These are phyloP conservation scores for Anethum foeniculum DNA, from an alignment of 140 eudicot genomes.

Conservation along the genomic window DNA sequence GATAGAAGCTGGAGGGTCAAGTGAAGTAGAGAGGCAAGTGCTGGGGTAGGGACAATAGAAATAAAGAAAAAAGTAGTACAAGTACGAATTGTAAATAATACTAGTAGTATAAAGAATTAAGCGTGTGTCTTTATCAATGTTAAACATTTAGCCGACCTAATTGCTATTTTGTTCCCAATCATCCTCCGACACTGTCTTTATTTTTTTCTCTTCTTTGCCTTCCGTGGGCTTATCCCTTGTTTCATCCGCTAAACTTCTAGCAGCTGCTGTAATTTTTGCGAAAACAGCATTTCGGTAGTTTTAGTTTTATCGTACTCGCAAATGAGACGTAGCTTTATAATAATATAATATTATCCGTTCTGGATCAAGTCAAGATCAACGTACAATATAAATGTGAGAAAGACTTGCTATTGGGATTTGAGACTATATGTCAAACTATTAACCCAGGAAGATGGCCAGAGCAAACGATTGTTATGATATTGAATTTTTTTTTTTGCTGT, in stretches of 20 bases:
- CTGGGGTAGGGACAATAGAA: neutral
- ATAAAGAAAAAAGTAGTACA: neutral
- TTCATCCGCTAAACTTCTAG: neutral
- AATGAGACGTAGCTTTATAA: too few species aligned
- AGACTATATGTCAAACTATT: too few species aligned
- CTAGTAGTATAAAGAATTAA: neutral
- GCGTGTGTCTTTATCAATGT: constrained; percentile 34
- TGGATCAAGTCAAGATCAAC: too few species aligned
- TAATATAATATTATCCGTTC: too few species aligned
- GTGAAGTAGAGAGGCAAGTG: neutral
- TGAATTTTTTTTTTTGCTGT: too few species aligned
- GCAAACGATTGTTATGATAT: too few species aligned
- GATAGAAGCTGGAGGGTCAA: neutral
- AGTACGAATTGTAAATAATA: neutral
- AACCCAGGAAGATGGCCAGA: too few species aligned
- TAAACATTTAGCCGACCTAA: constrained; percentile 44
- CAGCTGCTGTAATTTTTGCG: neutral
- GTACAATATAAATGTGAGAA: too few species aligned
- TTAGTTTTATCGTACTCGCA: too few species aligned
- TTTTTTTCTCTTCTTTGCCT: neutral
- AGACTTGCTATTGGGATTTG: too few species aligned
- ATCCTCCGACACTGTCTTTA: constrained; percentile 10
- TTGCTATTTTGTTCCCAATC: constrained; percentile 27
- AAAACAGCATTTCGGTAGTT: neutral
- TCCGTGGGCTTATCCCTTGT: neutral